Evolutionary conservation across 805 yeast genomes (phyloP), one percentile per base, ranked within the genome.

Genomic region (Pachysolen tannophilus): DNA sequence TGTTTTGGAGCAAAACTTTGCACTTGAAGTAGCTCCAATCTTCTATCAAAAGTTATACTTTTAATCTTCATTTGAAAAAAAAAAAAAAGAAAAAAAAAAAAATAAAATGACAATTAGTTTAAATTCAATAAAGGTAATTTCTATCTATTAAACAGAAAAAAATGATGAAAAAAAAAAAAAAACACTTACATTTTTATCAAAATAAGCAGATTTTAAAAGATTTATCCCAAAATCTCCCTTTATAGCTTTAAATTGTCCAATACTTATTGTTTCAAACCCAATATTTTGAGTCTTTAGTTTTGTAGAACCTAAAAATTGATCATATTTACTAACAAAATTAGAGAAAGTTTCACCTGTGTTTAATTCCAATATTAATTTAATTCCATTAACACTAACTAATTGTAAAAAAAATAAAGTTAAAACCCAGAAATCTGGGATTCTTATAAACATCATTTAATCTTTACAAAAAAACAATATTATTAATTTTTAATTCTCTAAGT

Each of bases 1-100:
- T 68, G 74, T 20, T 49, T 49, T 4, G 74, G 72, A 3, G 72
- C 63, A 42, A 55, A 46, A 26, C 58, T 58, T 43, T 65, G 69
- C 16, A 59, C 58, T 14, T 58, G 60, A 13, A 64, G 53, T 25
- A 65, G 34, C 7, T 52, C 53, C 23, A 62, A 48, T 5, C 48
- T 49, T 26, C 61, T 47, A 38, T 61, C 65, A 26, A 56, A 44
- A 8, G 67, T 56, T 21, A 64, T 59, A 5, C 62, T 50, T 27
- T 48, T 53, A 28, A 66, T 52, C 16, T 51, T 45, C 8, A 7
- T 14, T 11, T 23, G 26, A 23, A 8, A 11, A 23, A 11, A 7
- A 7, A 5, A 14, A 4, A 8, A 5, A 23, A 14, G 26, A 5
- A 8, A 14, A n/a, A n/a, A n/a, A n/a, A n/a, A n/a, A n/a, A n/a